Base-by-base conservation (phyloP, 495 filamentous ascomycete species). In the Talaromyces stipitatus region DNA sequence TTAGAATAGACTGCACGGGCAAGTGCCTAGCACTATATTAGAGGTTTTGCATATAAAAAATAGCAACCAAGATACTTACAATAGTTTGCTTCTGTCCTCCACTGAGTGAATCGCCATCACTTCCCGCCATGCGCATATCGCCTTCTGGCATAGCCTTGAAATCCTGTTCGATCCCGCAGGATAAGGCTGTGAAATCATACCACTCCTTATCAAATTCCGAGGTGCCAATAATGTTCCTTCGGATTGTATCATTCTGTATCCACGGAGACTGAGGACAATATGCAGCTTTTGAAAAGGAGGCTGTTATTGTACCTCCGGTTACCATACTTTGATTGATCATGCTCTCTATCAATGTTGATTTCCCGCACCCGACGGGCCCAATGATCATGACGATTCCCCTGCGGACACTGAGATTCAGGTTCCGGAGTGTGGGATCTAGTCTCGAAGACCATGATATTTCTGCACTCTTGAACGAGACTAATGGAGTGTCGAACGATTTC, bases 21-120 rank as follows among this genome's bases (percentile, higher is more conserved):
- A 41, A 67, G 59, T 45, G 65, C 57, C 65, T 64, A 12, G 12
- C 32, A 1, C 3, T 11, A 36, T 33, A 9, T 22, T 29, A 38
- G n/a, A n/a, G n/a, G n/a, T n/a, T n/a, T n/a, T n/a, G 28, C 26
- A 54, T 10, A 30, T 23, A 23, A 14, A 22, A 22, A 30, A 23
- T 3, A 38, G 9, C 38, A 3, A 36, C 2, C n/a, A 33, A 20
- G 28, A 33, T 3, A 55, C 53, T 45, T 12, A 52, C 62, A 47
- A 70, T 11, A 28, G 90, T 78, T 63, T 92, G 87, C 62, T 91
- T 91, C 66, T 94, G 90, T 1, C 90, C 90, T 38, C 90, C 90
- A 47, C 86, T 91, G 5, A 94, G 78, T 2, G 87, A 89, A 61
- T 92, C 87, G 26, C 90, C 90, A 27, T 86, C 79, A 64, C 90